These are phyloP conservation scores for Colletotrichum lindemuthianum DNA, from an alignment of 2,329 filamentous ascomycete species.

Conservation along the genomic window DNA sequence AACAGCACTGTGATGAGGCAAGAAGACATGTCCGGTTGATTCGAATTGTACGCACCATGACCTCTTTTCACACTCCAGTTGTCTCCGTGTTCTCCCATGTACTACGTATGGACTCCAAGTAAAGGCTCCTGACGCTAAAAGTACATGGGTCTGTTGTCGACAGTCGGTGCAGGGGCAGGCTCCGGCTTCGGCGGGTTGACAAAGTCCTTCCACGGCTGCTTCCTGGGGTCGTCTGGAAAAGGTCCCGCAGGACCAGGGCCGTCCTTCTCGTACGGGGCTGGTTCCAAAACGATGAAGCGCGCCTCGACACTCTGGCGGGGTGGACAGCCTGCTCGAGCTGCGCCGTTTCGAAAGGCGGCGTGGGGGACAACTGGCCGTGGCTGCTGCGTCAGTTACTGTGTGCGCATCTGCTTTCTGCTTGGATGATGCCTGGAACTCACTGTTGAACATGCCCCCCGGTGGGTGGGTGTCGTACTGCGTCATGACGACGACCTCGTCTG, in stretches of 20 bases:
- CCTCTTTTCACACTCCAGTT: no score
- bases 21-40: no score
- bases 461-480: conserved; percentile 14
- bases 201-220: conserved; percentile 6
- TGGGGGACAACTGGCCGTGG: neutral
- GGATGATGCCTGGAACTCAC: neutral
- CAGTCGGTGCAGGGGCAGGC: neutral
- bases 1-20: no score
- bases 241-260: conserved; percentile 1
- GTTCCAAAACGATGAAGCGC: conserved; percentile 7
- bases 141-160: neutral
- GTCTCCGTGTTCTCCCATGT: no score
- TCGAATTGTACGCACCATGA: no score
- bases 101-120: no score
- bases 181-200: conserved; percentile 4
- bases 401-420: neutral
- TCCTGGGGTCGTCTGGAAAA: conserved; percentile 1
- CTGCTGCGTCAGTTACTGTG: no score
- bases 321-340: conserved; percentile 1
- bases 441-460: conserved; percentile 11
- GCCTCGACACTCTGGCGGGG: conserved; percentile 5
- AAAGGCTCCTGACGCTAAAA: neutral
- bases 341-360: conserved; percentile 6
- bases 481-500: conserved; percentile 4
- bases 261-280: conserved; percentile 6